Evolutionary conservation across 768 basidiomycete genomes (phyloP), one percentile per base, ranked within the genome.

Genomic region (Leccinum fibrillosum): DNA sequence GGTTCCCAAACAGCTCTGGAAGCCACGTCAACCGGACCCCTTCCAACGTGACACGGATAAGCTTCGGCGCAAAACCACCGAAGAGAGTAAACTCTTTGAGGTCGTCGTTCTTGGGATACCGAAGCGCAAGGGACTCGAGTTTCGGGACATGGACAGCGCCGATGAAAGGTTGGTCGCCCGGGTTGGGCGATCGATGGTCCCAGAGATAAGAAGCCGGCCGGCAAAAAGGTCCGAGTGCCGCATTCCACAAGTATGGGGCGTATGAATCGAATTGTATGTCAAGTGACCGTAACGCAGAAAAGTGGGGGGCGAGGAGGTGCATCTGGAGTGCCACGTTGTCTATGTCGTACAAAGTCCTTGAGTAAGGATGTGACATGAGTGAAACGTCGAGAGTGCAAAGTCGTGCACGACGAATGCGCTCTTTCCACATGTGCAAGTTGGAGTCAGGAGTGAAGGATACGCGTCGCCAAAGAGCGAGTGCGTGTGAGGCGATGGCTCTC

Each of bases 241-340:
- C 82, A 53, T 85, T 86, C 83, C 84, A 87, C n/a, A 89, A 74
- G 67, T 81, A 84, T 1, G 86, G 86, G 3, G 81, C 76, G 55
- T 84, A 83, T 15, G 78, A 75, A 37, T 73, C 60, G 69, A 89
- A 85, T 17, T 70, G 72, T 49, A 89, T 78, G 53, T 82, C 75
- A 15, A 90, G 77, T 12, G 87, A 88, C 51, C 87, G 82, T 79
- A 84, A 84, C 48, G 80, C 79, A 53, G 74, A 74, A 52, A 86
- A 74, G 63, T 81, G 75, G 4, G 71, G 76, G 12, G 66, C 54
- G 35, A 82, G 80, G 52, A 83, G 65, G 64, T 85, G 81, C 79
- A 89, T 83, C 62, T 83, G 82, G 74, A 82, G 77, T 62, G 86
- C 82, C 32, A 87, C 82, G 26, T 72, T 70, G 57, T 80, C 76